Evolutionary conservation across 1,139 yeast species (phyloP).

Genomic region (Pneumocystis wakefieldiae): DNA sequence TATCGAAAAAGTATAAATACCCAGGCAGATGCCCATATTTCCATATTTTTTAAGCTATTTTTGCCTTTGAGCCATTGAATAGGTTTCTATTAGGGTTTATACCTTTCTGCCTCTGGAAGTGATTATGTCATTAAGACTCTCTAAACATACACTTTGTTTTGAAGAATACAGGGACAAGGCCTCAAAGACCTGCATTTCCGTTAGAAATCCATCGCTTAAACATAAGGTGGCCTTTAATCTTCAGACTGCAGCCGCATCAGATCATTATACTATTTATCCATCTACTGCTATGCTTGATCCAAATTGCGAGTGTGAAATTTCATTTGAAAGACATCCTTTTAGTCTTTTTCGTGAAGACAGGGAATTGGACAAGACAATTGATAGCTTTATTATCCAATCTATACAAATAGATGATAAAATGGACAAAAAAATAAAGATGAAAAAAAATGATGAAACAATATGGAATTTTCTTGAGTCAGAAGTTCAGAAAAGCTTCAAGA

Average conservation of each 20-base stretch:
- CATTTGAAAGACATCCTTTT: not conserved
- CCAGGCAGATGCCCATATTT: not conserved
- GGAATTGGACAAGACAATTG: not conserved
- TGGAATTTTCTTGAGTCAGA: not conserved
- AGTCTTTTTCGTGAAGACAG: not conserved
- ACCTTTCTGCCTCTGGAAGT: not conserved
- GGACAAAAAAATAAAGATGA: not conserved
- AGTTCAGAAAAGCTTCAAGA: not conserved
- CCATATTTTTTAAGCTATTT: not conserved
- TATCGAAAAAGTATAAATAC: not conserved
- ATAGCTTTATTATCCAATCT: not conserved
- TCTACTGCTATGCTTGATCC: not conserved
- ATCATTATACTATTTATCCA: not conserved
- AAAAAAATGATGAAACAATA: not conserved
- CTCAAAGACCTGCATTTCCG: not conserved
- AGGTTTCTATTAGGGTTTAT: not conserved
- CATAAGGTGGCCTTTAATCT: not conserved
- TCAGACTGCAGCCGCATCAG: not conserved
- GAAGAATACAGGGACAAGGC: not conserved
- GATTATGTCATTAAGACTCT: not conserved
- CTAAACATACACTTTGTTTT: not conserved
- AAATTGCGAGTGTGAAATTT: not conserved
- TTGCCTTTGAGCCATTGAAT: not conserved
- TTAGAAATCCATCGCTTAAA: not conserved
- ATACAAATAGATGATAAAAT: not conserved